These are phyloP conservation scores for Penstemon newberryi DNA, from an alignment of 257 asterid species.

Conservation along the genomic window DNA sequence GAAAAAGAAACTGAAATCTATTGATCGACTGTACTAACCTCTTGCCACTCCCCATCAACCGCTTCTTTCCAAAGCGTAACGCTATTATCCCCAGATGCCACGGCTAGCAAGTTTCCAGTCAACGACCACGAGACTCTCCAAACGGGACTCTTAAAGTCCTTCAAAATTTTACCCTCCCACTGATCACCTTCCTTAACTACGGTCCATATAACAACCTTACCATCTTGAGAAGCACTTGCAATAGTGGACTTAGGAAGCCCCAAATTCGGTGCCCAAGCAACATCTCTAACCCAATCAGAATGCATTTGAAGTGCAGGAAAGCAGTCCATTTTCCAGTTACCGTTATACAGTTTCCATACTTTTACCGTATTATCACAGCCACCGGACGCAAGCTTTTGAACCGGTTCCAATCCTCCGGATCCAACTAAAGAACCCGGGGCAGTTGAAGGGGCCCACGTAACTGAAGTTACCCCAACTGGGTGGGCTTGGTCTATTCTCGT, in stretches of 20 bases:
- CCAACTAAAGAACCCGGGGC: slow-evolving; percentile 64
- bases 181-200: slow-evolving; percentile 61
- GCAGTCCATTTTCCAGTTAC: slow-evolving; percentile 63
- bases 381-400: slow-evolving; percentile 70
- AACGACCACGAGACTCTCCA: slow-evolving; percentile 79
- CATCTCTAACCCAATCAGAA: slow-evolving; percentile 64
- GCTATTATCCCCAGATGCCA: slow-evolving; percentile 62
- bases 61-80: slow-evolving; percentile 66
- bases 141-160: slow-evolving; percentile 57
- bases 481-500: slow-evolving; percentile 60
- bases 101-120: slow-evolving; percentile 63
- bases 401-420: slow-evolving; percentile 43
- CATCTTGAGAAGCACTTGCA: slow-evolving; percentile 74
- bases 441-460: slow-evolving; percentile 65
- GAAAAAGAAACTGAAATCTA: slow-evolving; percentile 25
- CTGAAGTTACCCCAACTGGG: slow-evolving; percentile 71
- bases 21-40: slow-evolving; percentile 48
- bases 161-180: slow-evolving; percentile 60
- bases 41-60: slow-evolving; percentile 72
- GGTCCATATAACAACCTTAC: slow-evolving; percentile 63
- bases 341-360: slow-evolving; percentile 56
- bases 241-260: slow-evolving; percentile 71
- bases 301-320: slow-evolving; percentile 64
- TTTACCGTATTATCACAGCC: slow-evolving; percentile 66
- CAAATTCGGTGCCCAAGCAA: slow-evolving; percentile 68